phyloP scores from a whole-genome alignment of 1,284 basidiomycete genomes.

The Puccinia novopanici region DNA sequence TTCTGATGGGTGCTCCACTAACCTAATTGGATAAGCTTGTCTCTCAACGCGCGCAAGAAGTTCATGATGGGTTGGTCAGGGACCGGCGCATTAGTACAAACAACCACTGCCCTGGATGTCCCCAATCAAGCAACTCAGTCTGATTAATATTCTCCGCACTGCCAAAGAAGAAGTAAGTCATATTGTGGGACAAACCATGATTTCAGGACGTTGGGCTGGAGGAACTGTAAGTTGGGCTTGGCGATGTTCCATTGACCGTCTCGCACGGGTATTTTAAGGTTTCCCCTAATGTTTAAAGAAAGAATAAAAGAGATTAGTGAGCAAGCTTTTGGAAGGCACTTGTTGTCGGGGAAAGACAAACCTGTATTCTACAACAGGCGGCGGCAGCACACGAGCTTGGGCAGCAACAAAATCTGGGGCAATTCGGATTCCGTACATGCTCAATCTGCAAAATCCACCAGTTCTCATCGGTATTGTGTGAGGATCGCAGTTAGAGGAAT shows the following conservation, averaged over 20 bases:
- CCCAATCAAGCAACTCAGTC: neutral
- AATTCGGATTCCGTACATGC: slow-evolving; percentile 12
- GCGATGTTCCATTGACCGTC: slow-evolving; percentile 44
- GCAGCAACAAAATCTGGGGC: neutral
- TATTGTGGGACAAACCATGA: slow-evolving; percentile 15
- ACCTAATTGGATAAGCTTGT: slow-evolving; percentile 26
- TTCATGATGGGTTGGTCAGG: neutral
- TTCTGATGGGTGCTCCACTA: neutral
- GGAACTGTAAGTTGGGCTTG: slow-evolving; percentile 5
- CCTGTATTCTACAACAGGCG: slow-evolving; percentile 27
- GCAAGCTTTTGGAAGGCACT: neutral
- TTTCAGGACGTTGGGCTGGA: neutral
- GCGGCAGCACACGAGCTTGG: slow-evolving; percentile 28
- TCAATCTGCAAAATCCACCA: neutral
- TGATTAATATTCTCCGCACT: neutral
- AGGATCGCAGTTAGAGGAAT: too few relatives aligned
- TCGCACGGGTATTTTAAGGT: neutral
- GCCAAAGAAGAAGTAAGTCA: neutral
- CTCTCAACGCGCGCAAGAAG: slow-evolving; percentile 7
- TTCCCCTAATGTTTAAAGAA: neutral
- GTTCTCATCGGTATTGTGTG: neutral
- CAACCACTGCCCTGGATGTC: slow-evolving; percentile 28
- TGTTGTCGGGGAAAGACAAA: neutral
- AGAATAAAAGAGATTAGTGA: neutral
- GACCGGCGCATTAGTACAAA: neutral